phyloP scores from a whole-genome alignment of 2,329 filamentous ascomycete species.

The Tolypocladium paradoxum region DNA sequence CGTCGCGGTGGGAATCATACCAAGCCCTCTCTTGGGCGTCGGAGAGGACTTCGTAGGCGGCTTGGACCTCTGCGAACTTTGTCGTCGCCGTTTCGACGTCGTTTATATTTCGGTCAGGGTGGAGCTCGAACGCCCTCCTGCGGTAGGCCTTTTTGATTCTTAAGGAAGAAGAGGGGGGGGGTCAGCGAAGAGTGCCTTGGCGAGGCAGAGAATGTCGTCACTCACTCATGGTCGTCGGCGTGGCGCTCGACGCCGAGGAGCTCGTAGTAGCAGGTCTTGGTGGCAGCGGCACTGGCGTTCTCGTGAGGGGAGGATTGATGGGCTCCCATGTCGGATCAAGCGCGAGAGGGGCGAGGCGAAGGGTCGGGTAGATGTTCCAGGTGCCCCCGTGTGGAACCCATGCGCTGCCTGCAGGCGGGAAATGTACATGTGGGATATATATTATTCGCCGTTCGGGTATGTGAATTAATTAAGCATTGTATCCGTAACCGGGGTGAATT shows the following conservation, averaged over 20 bases:
- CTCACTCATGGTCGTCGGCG: constrained; percentile 73
- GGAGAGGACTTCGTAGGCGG: constrained; percentile 91
- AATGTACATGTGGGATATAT: not conserved
- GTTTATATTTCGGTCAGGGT: constrained; percentile 87
- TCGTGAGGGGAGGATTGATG: constrained; percentile 36
- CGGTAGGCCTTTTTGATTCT: constrained; percentile 93
- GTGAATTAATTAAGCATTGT: no score
- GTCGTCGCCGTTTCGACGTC: constrained; percentile 74
- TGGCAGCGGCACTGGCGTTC: constrained; percentile 22
- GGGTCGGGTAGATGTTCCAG: not conserved
- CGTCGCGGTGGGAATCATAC: constrained; percentile 91
- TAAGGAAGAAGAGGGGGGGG: not conserved
- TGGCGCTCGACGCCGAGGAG: constrained; percentile 62
- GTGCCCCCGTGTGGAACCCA: not conserved
- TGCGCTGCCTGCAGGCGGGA: not conserved
- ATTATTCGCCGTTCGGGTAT: no score
- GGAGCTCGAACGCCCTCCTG: constrained; percentile 79
- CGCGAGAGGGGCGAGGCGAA: not conserved
- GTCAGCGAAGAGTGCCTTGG: not conserved
- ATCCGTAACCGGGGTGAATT: no score
- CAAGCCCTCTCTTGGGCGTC: constrained; percentile 92
- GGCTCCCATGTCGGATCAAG: constrained; percentile 34
- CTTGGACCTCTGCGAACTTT: constrained; percentile 83
- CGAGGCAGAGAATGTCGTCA: not conserved
- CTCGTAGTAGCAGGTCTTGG: constrained; percentile 77